Conservation (phyloP, 148 eudicot genomes). For the Amaranthus palmeri region DNA sequence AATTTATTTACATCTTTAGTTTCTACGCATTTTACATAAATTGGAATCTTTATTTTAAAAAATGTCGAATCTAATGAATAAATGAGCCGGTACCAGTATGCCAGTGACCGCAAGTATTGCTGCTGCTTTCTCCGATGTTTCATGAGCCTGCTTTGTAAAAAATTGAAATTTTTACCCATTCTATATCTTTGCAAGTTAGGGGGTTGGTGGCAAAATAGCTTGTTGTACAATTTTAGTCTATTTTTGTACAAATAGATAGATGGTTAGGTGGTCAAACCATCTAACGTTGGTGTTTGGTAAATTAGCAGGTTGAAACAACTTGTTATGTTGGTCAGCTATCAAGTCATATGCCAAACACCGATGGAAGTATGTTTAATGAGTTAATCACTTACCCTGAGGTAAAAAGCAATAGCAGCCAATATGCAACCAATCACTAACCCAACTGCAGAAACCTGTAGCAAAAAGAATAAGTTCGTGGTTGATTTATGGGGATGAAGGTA, state of each 20-base stretch:
- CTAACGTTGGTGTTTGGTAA: no score
- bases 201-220: no score
- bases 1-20: not conserved
- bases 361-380: not conserved
- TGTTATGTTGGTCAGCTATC: no score
- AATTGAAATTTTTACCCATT: not conserved
- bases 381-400: slow-evolving; percentile 51
- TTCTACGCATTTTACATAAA: not conserved
- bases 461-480: not conserved
- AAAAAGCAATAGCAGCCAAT: slow-evolving; percentile 62
- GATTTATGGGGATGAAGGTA: not conserved
- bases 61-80: not conserved
- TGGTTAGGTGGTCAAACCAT: no score
- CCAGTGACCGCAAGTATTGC: slow-evolving; percentile 74
- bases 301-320: no score
- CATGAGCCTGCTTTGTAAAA: slow-evolving; percentile 41
- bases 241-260: no score
- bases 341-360: no score
- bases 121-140: slow-evolving; percentile 43
- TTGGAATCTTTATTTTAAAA: no score
- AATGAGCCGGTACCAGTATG: slow-evolving; percentile 54
- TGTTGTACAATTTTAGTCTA: no score
- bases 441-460: slow-evolving; percentile 59
- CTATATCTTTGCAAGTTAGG: not conserved
- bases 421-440: slow-evolving; percentile 74